Base-by-base conservation (phyloP, 1,284 basidiomycete genomes). In the Volvariella surrecta region DNA sequence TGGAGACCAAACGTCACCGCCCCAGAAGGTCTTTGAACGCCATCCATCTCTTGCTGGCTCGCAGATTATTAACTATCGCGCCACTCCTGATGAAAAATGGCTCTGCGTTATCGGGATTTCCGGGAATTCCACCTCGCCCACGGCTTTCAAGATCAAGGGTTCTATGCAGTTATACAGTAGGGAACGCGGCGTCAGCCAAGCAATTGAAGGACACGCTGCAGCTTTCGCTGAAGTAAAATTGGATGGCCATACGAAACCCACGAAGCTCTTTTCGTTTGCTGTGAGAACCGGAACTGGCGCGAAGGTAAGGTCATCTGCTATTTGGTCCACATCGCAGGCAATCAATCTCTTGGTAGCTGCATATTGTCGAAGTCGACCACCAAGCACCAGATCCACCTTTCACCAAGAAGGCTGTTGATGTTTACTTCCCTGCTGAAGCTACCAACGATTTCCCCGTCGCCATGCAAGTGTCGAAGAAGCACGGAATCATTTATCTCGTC, bases 361-460 rank as follows among this genome's bases (percentile, higher is more conserved):
- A 99, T 68, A 80, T 99, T 42, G 95, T 99, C 50, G 94, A 99
- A 67, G 96, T 99, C 57, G 96, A 99, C 63, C 95, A 99, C 66
- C 78, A 87, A 51, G 82, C 89, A 17, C 84, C 91, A n/a, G 90
- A 97, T 60, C 87, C 94, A n/a, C 82, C 85, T 4, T 99, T 97
- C 72, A 75, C 80, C 35, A 99, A 99, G 76, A 99, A 98, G 68
- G 91, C 92, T 11, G 94, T 99, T 51, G 96, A 99, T 56, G 95
- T 99, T 42, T 99, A 97, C 71, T 99, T 99, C 80, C 96, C 96
- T 44, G 85, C 93, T 1, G 96, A 99, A 63, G 96, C 96, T 3
- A 87, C 87, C 38, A 97, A 94, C 63, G 96, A 99, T 62, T 99
- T 99, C 74, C 96, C 96, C n/a, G 96, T 99, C 32, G 91, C 95